These are phyloP conservation scores for Rutstroemia sp. DNA, from an alignment of 2,329 filamentous ascomycete genomes.

Conservation along the genomic window DNA sequence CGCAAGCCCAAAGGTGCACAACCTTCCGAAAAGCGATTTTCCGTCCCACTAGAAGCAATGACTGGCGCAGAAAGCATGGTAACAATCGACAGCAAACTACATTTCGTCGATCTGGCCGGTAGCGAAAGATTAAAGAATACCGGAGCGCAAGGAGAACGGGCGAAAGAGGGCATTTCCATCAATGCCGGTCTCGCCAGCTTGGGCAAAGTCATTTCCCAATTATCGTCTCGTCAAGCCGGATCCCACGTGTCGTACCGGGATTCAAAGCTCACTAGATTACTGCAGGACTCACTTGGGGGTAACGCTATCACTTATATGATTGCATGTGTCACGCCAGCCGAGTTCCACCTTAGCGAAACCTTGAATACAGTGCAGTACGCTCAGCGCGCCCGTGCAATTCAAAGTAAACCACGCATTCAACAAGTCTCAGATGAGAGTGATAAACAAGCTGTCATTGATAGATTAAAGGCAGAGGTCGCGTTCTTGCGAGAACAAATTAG, in stretches of 20 bases:
- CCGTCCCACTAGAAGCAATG: slow-evolving; percentile 76
- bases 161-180: slow-evolving; percentile 95
- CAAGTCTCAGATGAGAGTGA: slow-evolving; percentile 82
- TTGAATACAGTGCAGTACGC: slow-evolving; percentile 97
- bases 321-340: slow-evolving; percentile 91
- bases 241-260: slow-evolving; percentile 96
- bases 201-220: slow-evolving; percentile 96
- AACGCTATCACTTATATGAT: slow-evolving; percentile 99
- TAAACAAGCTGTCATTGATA: slow-evolving; percentile 88
- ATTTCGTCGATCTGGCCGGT: slow-evolving; percentile 95
- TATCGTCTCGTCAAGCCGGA: slow-evolving; percentile 81
- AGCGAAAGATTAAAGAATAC: slow-evolving; percentile 98
- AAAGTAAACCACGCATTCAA: slow-evolving; percentile 95
- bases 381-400: slow-evolving; percentile 89
- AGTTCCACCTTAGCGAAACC: slow-evolving; percentile 96
- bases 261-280: slow-evolving; percentile 87
- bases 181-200: slow-evolving; percentile 91
- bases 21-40: slow-evolving; percentile 73
- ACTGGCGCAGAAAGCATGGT: slow-evolving; percentile 62
- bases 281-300: slow-evolving; percentile 93
- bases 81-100: slow-evolving; percentile 94
- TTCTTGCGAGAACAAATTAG: slow-evolving; percentile 92
- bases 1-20: slow-evolving; percentile 58
- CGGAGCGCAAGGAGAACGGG: slow-evolving; percentile 86
- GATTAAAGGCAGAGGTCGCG: slow-evolving; percentile 85